phyloP scores from a whole-genome alignment of 495 filamentous ascomycete species.

The Gamarada debralockiae region DNA sequence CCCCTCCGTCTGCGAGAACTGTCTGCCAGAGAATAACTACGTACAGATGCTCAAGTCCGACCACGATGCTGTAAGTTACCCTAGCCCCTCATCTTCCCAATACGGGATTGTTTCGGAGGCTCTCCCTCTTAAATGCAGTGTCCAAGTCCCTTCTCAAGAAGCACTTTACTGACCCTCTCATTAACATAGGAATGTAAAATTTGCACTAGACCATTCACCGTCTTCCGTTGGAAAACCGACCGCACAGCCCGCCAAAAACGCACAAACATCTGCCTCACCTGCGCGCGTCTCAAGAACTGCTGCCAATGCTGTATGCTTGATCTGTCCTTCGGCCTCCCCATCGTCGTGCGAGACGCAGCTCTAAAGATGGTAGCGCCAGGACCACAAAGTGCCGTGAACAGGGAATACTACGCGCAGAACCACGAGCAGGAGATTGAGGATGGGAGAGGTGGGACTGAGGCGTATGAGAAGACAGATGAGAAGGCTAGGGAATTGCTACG shows the following conservation, averaged over 20 bases:
- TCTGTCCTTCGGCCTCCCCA: constrained; percentile 89
- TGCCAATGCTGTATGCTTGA: constrained; percentile 99
- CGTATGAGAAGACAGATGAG: constrained; percentile 95
- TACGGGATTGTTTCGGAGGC: too few species aligned
- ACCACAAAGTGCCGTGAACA: constrained; percentile 84
- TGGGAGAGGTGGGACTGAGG: constrained; percentile 68
- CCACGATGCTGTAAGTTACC: constrained; percentile 68
- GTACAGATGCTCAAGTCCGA: constrained; percentile 99
- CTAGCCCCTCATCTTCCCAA: neutral
- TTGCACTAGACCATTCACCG: constrained; percentile 92
- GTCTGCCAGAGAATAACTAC: constrained; percentile 93
- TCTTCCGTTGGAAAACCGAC: constrained; percentile 90
- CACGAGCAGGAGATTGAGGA: constrained; percentile 95
- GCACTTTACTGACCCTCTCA: too few species aligned
- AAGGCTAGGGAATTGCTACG: constrained; percentile 87
- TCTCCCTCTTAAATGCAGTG: too few species aligned
- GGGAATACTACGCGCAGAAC: constrained; percentile 96
- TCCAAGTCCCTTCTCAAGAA: too few species aligned
- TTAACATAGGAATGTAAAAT: constrained; percentile 18
- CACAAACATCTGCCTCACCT: constrained; percentile 92
- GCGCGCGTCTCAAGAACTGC: constrained; percentile 92
- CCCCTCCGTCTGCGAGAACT: constrained; percentile 64
- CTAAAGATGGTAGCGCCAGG: constrained; percentile 95
- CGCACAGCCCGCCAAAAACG: constrained; percentile 82
- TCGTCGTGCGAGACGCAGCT: constrained; percentile 91